phyloP scores from a whole-genome alignment of 176 grass and related monocot species.

The Bothriochloa decipiens region DNA sequence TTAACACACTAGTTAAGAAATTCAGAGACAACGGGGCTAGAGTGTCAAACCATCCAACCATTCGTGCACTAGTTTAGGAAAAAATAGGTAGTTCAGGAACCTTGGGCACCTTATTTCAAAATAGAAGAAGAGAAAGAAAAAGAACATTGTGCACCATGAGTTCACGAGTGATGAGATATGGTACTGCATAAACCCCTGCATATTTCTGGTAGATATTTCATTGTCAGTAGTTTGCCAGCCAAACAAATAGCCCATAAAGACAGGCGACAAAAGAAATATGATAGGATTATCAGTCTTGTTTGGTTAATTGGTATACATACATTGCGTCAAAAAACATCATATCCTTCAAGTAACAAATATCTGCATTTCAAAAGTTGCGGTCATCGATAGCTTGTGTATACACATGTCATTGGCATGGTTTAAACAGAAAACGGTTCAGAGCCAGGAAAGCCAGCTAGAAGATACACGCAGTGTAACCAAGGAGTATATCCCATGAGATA shows the following conservation, averaged over 20 bases:
- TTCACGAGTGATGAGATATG: background rate
- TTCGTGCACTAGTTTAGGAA: background rate
- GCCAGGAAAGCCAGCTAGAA: constrained; percentile 10
- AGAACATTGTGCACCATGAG: background rate
- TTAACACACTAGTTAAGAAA: constrained; percentile 1
- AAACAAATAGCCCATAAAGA: background rate
- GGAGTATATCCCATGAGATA: constrained; percentile 9
- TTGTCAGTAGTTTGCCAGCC: background rate
- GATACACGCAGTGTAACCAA: background rate
- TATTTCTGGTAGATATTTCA: background rate
- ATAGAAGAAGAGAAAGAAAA: background rate
- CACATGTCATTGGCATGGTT: constrained; percentile 16
- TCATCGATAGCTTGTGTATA: constrained; percentile 14
- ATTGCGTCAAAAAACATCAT: background rate
- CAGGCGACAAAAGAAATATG: background rate
- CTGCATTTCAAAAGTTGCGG: background rate
- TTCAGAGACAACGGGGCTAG: background rate
- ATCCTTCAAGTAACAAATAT: background rate
- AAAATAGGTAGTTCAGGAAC: no score
- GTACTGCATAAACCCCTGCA: background rate
- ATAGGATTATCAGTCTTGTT: background rate
- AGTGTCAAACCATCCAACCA: background rate
- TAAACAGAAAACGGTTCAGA: background rate
- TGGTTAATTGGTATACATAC: no score
- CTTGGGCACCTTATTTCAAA: background rate